Evolutionary conservation across 2,329 filamentous ascomycete species (phyloP), one percentile per base, ranked within the genome.

Genomic region (Rhinocladiella mackenziei): DNA sequence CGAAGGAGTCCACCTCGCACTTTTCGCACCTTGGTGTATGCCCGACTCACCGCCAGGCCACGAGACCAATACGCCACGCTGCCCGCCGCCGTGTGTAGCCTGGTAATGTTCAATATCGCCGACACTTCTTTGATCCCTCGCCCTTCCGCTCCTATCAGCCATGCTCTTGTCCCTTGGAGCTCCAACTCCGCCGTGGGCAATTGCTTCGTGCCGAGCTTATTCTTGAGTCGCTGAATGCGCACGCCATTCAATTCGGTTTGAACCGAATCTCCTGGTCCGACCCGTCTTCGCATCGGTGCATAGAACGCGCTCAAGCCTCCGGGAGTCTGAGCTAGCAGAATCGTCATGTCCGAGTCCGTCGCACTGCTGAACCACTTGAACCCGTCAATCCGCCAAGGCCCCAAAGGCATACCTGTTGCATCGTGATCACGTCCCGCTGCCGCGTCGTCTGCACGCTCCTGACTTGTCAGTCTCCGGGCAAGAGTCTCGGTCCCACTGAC

Each of bases 351-450:
- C 0, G 76, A 74, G 59, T 84, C 81, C 0, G 80, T 84, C 0
- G 81, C 81, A 3, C 73, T 78, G 30, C 76, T 81, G 64, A 84
- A 84, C 74, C 81, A 86, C 56, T 86, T 86, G 70, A 84, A 85
- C 0, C 83, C 83, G 22, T 69, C 72, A 46, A 86, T 73, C 4
- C 59, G 36, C 33, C 63, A 66, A 0, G 76, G 75, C 0, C 80
- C 80, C 0, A 82, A 61, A 4, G 62, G 64, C 32, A 50, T 39
- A n/a, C 58, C 58, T 23, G 60, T 53, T 14, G 59, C 59, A 3
- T 62, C 62, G 3, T 58, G 53, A 5, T 48, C 59, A 29, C 45
- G 13, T 39, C 45, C 15, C 33, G 46, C 25, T 49, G 51, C 17
- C 18, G 13, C n/a, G 17, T 42, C 33, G 19, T 20, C 23, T 19